Conservation (phyloP, 2,329 filamentous ascomycete genomes). For the Sclerotinia nivalis region DNA sequence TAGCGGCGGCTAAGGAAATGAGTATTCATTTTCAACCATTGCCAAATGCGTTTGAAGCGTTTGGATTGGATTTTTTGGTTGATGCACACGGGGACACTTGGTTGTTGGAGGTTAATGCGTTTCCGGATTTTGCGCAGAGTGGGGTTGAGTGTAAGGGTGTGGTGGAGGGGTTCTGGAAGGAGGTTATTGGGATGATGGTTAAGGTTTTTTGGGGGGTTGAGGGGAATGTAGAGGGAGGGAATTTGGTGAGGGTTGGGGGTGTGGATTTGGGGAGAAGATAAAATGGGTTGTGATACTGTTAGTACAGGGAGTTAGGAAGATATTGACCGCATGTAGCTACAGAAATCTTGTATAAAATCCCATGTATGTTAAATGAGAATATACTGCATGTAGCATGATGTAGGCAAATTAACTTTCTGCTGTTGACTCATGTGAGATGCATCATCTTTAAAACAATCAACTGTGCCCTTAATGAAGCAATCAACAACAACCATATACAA, state of each 20-base stretch:
- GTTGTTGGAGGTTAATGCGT: conserved; percentile 91
- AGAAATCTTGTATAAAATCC: background rate
- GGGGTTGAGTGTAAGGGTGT: conserved; percentile 71
- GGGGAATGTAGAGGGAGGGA: conserved; percentile 37
- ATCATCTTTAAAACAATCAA: background rate
- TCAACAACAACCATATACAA: background rate
- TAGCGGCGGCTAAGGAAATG: conserved; percentile 82
- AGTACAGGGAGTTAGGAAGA: background rate
- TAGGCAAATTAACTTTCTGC: too few relatives aligned
- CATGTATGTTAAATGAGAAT: background rate
- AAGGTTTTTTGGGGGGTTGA: conserved; percentile 61
- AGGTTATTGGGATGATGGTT: conserved; percentile 68
- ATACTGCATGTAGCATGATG: background rate
- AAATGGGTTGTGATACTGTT: background rate
- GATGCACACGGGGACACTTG: conserved; percentile 61
- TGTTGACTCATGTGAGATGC: background rate
- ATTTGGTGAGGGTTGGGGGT: conserved; percentile 53
- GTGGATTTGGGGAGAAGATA: conserved; percentile 24
- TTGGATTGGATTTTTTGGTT: conserved; percentile 87
- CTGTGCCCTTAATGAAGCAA: too few relatives aligned
- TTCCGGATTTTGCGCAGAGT: conserved; percentile 93
- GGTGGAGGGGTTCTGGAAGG: conserved; percentile 75
- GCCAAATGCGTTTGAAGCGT: conserved; percentile 87
- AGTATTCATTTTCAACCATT: conserved; percentile 88
- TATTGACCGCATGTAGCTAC: background rate